Conservation (phyloP, 164 flowering plant genomes). For the Kalanchoe fedtschenkoi region DNA sequence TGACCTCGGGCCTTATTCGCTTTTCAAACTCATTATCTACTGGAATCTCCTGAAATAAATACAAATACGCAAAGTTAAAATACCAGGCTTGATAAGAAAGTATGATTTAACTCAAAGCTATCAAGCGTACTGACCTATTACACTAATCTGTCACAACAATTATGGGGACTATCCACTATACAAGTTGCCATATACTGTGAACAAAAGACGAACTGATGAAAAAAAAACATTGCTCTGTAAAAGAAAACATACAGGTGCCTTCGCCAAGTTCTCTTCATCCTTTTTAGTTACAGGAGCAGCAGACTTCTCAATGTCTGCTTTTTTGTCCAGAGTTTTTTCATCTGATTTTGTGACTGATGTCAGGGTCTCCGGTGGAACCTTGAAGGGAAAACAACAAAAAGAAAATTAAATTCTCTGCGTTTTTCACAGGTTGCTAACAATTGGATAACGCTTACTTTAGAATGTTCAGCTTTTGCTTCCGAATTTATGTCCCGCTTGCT, state of each 20-base stretch:
- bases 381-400: slow-evolving; percentile 2
- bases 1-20: slow-evolving; percentile 89
- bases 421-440: background rate
- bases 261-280: slow-evolving; percentile 40
- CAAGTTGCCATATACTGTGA: background rate
- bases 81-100: background rate
- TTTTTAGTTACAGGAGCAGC: slow-evolving; percentile 30
- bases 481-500: slow-evolving; percentile 33
- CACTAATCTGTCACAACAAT: too few species aligned
- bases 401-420: background rate
- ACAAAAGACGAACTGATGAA: too few species aligned
- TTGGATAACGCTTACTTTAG: slow-evolving; percentile 35
- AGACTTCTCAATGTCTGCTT: slow-evolving; percentile 30
- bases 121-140: background rate
- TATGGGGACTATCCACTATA: too few species aligned
- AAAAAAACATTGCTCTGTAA: background rate
- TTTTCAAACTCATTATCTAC: slow-evolving; percentile 97
- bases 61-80: background rate
- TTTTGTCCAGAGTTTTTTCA: slow-evolving; percentile 24
- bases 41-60: slow-evolving; percentile 39
- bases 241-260: slow-evolving; percentile 29
- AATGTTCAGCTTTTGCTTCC: slow-evolving; percentile 37
- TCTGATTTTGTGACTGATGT: slow-evolving; percentile 15
- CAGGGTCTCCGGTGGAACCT: slow-evolving; percentile 25
- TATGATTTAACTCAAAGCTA: background rate